Conservation (phyloP, 2,329 filamentous ascomycete species). For the Pseudocercospora fijiensis region DNA sequence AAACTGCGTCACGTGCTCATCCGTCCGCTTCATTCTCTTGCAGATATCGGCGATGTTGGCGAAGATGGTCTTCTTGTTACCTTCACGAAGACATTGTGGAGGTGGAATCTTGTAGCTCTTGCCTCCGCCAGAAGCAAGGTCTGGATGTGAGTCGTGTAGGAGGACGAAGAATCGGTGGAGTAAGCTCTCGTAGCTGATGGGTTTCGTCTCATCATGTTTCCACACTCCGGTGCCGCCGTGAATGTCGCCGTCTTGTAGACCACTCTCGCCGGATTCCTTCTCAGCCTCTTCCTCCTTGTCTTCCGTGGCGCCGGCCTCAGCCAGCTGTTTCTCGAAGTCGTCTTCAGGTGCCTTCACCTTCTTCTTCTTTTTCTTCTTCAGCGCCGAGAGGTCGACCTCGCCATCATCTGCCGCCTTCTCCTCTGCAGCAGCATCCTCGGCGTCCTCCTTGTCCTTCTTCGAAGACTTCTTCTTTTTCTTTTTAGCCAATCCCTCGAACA, state of each 20-base stretch:
- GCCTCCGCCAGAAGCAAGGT: slow-evolving; percentile 71
- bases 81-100: slow-evolving; percentile 97
- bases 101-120: slow-evolving; percentile 99
- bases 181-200: slow-evolving; percentile 81
- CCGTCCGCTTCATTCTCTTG: slow-evolving; percentile 98
- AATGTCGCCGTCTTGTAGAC: slow-evolving; percentile 68
- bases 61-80: slow-evolving; percentile 99
- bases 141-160: slow-evolving; percentile 92
- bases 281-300: slow-evolving; percentile 53
- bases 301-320: slow-evolving; percentile 59
- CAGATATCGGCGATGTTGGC: slow-evolving; percentile 98
- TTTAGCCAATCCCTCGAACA: slow-evolving; percentile 45
- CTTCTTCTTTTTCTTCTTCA: slow-evolving; percentile 91
- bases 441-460: slow-evolving; percentile 42
- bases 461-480: slow-evolving; percentile 71
- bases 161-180: slow-evolving; percentile 92
- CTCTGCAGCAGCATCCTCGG: slow-evolving; percentile 39
- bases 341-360: slow-evolving; percentile 59
- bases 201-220: slow-evolving; percentile 73
- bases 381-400: slow-evolving; percentile 63
- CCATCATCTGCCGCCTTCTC: slow-evolving; percentile 56
- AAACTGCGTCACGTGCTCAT: slow-evolving; percentile 90
- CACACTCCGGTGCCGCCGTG: slow-evolving; percentile 87
- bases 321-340: slow-evolving; percentile 68
- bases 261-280: slow-evolving; percentile 42